Percentiles rank a stretch among this genome's conserved stretches.
Conservation (phyloP, 331 rosid species). For the Quercus lobata region DNA sequence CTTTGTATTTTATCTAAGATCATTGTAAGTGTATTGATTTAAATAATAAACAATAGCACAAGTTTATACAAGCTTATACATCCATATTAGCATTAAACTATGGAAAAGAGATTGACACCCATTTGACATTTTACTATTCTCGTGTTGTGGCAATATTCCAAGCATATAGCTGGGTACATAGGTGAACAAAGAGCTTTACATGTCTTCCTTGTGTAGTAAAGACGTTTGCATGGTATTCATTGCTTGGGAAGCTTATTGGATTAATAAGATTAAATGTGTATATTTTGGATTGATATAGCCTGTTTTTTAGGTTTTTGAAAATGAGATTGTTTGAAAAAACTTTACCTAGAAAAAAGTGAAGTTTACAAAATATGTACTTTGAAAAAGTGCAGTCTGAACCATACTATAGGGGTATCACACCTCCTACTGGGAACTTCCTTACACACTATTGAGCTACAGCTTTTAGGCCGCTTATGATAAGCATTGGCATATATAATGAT, state of each 20-base stretch:
- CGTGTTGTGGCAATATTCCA: background rate
- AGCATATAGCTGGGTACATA: background rate
- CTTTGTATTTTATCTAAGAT: background rate
- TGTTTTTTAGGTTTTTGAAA: too few relatives aligned
- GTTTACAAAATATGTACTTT: too few relatives aligned
- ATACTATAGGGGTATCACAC: too few relatives aligned
- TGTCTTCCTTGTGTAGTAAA: background rate
- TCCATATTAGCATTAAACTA: too few relatives aligned
- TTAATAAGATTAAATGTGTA: background rate
- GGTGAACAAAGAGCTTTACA: background rate
- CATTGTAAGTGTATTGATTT: background rate
- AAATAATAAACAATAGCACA: background rate
- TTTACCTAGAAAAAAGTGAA: too few relatives aligned
- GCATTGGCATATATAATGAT: background rate
- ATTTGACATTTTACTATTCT: background rate
- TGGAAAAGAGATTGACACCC: background rate
- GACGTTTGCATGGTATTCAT: background rate
- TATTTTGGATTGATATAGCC: background rate
- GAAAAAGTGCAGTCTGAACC: too few relatives aligned
- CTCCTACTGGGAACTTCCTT: background rate
- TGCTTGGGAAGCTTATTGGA: background rate
- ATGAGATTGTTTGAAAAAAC: too few relatives aligned
- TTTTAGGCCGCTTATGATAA: background rate
- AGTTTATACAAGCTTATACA: background rate
- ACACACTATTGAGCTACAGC: background rate